Evolutionary conservation across 306 rosid genomes (phyloP).

Genomic region (Glycine soja): DNA sequence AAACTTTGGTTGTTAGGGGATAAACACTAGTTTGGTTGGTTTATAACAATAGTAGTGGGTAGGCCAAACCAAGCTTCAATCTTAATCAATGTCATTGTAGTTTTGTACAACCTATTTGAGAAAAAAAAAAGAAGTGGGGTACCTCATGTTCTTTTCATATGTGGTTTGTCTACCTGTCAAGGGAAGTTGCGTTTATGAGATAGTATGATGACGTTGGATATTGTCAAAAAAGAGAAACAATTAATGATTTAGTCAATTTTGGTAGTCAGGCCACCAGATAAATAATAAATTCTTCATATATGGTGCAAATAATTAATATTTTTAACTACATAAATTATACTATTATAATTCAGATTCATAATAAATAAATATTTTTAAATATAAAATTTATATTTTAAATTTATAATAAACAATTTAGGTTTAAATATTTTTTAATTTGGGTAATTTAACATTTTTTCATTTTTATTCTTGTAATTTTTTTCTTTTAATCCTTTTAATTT

Average conservation of each 20-base stretch:
- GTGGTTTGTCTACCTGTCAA: slow-evolving; percentile 3
- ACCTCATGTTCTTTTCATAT: slow-evolving; percentile 46
- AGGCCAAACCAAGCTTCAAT: background rate
- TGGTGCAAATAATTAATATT: no score
- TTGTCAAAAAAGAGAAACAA: background rate
- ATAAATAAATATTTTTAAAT: no score
- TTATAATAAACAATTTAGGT: no score
- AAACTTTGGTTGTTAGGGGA: slow-evolving; percentile 5
- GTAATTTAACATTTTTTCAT: no score
- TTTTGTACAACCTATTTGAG: background rate
- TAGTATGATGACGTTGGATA: background rate
- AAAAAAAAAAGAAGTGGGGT: slow-evolving; percentile 35
- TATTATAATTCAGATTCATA: no score
- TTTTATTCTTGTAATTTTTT: no score
- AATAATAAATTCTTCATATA: no score
- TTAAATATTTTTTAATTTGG: no score
- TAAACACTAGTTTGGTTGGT: slow-evolving; percentile 15
- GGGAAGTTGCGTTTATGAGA: background rate
- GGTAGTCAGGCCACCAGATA: no score
- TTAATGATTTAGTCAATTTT: slow-evolving; percentile 4
- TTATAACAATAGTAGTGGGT: slow-evolving; percentile 27
- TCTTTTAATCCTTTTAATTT: no score
- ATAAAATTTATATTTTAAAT: no score
- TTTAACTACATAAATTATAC: no score
- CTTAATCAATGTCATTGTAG: background rate